phyloP scores from a whole-genome alignment of 2,329 filamentous ascomycete species.

The Sphaerostilbella broomeana region DNA sequence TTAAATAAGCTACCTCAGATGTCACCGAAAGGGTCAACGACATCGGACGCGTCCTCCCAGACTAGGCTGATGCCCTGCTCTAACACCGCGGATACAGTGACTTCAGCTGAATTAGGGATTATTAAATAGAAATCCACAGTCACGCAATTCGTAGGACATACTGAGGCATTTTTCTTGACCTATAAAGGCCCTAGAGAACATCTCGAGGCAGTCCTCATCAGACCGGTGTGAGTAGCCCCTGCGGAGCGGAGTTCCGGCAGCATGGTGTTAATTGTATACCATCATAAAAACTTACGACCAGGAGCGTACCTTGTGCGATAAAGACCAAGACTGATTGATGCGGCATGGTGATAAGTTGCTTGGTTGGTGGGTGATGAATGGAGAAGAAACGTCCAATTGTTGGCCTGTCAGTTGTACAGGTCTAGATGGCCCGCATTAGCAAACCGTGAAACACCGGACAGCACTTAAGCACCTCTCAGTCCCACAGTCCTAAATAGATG shows the following conservation, averaged over 20 bases:
- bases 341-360: constrained; percentile 12
- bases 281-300: constrained; percentile 3
- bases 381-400: too few species aligned
- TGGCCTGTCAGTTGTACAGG: too few species aligned
- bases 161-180: constrained; percentile 14
- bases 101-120: constrained; percentile 8
- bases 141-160: constrained; percentile 8
- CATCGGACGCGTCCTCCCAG: constrained; percentile 16
- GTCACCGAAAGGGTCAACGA: constrained; percentile 19
- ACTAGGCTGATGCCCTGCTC: constrained; percentile 5
- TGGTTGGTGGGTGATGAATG: constrained; percentile 6
- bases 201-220: constrained; percentile 13
- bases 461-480: too few species aligned
- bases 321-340: constrained; percentile 12
- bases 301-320: constrained; percentile 12
- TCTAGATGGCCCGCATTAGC: too few species aligned
- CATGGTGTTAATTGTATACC: constrained; percentile 11
- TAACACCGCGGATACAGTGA: constrained; percentile 8
- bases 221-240: constrained; percentile 8
- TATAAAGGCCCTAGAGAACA: constrained; percentile 10
- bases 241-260: constrained; percentile 10
- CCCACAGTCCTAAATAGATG: too few species aligned
- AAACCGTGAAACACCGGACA: too few species aligned
- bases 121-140: background rate
- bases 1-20: constrained; percentile 11